Conservation (phyloP, 2,329 filamentous ascomycete genomes). For the Chalaropsis ovoidea region DNA sequence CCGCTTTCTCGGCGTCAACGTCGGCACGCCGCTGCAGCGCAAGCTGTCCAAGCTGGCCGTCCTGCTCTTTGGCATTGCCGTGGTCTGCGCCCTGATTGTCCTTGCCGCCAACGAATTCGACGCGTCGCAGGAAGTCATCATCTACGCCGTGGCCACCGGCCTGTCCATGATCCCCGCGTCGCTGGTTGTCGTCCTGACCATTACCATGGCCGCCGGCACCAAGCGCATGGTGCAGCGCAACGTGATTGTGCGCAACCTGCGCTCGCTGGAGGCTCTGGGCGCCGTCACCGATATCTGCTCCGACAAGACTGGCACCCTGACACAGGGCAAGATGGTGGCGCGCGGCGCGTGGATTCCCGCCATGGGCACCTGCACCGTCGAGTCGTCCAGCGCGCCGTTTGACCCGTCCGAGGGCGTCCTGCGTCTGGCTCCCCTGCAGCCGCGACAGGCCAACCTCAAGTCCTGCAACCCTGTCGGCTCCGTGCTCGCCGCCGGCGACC, state of each 20-base stretch:
- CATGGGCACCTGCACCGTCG: constrained; percentile 48
- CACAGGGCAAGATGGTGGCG: constrained; percentile 55
- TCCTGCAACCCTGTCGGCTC: constrained; percentile 29
- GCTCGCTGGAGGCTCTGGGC: constrained; percentile 49
- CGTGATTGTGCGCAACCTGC: constrained; percentile 45
- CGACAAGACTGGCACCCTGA: constrained; percentile 51
- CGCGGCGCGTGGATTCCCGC: constrained; percentile 50
- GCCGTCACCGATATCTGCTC: constrained; percentile 49
- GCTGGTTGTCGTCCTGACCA: constrained; percentile 45
- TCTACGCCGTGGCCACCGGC: constrained; percentile 40
- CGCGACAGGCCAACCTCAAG: constrained; percentile 36
- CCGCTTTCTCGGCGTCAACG: constrained; percentile 55
- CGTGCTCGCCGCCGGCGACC: constrained; percentile 29
- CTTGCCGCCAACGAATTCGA: constrained; percentile 52
- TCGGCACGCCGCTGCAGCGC: constrained; percentile 59
- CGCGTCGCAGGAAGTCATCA: constrained; percentile 50
- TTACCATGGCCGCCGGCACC: constrained; percentile 48
- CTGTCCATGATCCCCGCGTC: constrained; percentile 45
- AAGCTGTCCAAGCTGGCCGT: constrained; percentile 59
- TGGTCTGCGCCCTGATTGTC: constrained; percentile 59
- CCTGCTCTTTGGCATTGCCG: constrained; percentile 54
- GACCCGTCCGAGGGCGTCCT: constrained; percentile 47
- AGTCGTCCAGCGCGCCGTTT: constrained; percentile 45
- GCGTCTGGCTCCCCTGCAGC: constrained; percentile 33
- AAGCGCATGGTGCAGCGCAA: constrained; percentile 45